Evolutionary conservation across 208 protist genomes (phyloP).

Genomic region (Acanthamoeba polyphaga): DNA sequence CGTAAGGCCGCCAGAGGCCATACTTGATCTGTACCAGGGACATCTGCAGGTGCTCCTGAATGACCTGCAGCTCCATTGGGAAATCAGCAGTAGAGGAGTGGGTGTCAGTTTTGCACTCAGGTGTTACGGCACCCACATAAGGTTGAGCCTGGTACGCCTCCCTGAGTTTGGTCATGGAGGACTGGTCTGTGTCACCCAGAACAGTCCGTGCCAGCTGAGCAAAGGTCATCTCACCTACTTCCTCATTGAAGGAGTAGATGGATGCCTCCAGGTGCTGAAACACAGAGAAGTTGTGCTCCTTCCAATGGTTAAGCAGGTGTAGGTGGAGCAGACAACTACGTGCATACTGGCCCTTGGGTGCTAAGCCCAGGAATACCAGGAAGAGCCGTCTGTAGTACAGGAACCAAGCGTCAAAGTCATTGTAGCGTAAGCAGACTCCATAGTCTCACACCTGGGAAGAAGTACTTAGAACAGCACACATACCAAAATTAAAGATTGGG

Average conservation of each 20-base stretch:
- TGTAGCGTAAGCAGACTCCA: too few relatives aligned
- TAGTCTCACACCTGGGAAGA: too few relatives aligned
- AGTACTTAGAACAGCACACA: too few relatives aligned
- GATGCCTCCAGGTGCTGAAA: background rate
- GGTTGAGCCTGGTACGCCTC: background rate
- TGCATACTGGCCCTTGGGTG: background rate
- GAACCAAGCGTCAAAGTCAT: too few relatives aligned
- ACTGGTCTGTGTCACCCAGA: background rate
- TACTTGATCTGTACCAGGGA: too few relatives aligned
- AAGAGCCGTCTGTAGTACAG: background rate
- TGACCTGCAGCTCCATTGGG: background rate
- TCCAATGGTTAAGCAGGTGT: background rate
- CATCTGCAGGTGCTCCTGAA: too few relatives aligned
- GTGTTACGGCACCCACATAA: too few relatives aligned
- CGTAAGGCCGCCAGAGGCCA: too few relatives aligned
- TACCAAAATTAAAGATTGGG: too few relatives aligned
- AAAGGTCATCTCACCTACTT: background rate
- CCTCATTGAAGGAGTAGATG: background rate
- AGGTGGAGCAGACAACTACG: background rate
- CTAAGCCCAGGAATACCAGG: background rate
- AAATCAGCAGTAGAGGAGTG: background rate
- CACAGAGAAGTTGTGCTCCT: background rate
- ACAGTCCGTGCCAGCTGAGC: background rate
- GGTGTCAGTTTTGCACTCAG: too few relatives aligned
- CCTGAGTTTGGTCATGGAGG: background rate